phyloP scores from a whole-genome alignment of 169 alveolate genomes.

The Perkinsus marinus region DNA sequence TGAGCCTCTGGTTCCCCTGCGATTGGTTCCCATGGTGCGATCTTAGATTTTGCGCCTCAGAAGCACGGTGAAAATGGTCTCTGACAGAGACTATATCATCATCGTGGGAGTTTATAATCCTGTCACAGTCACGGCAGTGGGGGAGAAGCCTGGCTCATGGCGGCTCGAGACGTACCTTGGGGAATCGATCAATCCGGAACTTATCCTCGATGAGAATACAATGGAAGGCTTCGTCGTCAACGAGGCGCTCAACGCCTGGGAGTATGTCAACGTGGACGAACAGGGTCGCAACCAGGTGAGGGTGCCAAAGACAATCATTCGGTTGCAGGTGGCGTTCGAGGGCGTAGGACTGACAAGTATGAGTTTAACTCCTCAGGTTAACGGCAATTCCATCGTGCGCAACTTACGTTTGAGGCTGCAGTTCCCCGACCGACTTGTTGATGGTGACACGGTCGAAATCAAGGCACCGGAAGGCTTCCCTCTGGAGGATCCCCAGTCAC shows the following conservation, averaged over 20 bases:
- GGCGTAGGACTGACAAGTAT: background rate
- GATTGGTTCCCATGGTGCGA: background rate
- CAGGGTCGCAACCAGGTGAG: background rate
- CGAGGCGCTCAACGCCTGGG: background rate
- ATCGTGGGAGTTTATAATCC: background rate
- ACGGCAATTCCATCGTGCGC: background rate
- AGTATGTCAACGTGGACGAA: background rate
- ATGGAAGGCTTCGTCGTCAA: background rate
- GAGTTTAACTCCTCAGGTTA: background rate
- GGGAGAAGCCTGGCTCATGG: background rate
- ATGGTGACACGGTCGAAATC: background rate
- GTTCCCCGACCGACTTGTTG: background rate
- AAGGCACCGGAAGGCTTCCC: background rate
- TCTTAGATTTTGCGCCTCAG: background rate
- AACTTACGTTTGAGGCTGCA: background rate
- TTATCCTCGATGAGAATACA: background rate
- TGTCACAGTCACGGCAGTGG: background rate
- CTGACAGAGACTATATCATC: background rate
- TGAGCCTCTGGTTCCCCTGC: background rate
- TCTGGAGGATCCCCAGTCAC: background rate
- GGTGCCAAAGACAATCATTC: too few relatives aligned
- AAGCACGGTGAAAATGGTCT: background rate
- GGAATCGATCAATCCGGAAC: background rate
- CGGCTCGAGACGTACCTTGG: background rate
- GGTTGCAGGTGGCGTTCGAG: too few relatives aligned